Conservation (phyloP, 768 basidiomycete genomes). For the Lactifluus subvellereus region DNA sequence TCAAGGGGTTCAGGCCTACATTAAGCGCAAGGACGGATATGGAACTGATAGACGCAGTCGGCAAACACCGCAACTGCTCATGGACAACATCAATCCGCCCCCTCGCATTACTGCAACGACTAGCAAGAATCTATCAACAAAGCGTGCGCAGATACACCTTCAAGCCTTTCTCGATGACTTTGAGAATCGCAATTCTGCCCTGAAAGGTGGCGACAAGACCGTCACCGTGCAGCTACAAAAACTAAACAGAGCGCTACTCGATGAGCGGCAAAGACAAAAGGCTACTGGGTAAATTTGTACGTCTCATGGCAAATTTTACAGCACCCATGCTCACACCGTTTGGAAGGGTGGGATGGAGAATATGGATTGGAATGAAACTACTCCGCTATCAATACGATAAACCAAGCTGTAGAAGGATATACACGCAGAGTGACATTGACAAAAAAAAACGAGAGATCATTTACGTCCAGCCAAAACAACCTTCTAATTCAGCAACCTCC, state of each 20-base stretch:
- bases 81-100: slow-evolving; percentile 23
- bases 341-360: too few relatives aligned
- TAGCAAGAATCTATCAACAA: slow-evolving; percentile 26
- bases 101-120: slow-evolving; percentile 11
- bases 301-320: not conserved
- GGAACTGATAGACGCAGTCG: not conserved
- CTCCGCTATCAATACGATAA: not conserved
- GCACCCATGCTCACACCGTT: not conserved
- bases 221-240: slow-evolving; percentile 35
- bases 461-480: not conserved
- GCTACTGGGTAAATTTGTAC: not conserved
- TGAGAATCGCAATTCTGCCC: slow-evolving; percentile 29
- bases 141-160: slow-evolving; percentile 28
- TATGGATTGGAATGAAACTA: not conserved
- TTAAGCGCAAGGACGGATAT: not conserved
- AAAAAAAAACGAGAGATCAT: not conserved
- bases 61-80: slow-evolving; percentile 11
- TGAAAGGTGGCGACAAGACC: slow-evolving; percentile 33
- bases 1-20: not conserved
- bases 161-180: slow-evolving; percentile 32
- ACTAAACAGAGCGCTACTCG: slow-evolving; percentile 31
- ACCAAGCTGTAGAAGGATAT: not conserved
- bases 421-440: not conserved
- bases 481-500: slow-evolving; percentile 35
- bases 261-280: slow-evolving; percentile 26